phyloP scores from a whole-genome alignment of 2,329 filamentous ascomycete species.

The Microdochium paspali region DNA sequence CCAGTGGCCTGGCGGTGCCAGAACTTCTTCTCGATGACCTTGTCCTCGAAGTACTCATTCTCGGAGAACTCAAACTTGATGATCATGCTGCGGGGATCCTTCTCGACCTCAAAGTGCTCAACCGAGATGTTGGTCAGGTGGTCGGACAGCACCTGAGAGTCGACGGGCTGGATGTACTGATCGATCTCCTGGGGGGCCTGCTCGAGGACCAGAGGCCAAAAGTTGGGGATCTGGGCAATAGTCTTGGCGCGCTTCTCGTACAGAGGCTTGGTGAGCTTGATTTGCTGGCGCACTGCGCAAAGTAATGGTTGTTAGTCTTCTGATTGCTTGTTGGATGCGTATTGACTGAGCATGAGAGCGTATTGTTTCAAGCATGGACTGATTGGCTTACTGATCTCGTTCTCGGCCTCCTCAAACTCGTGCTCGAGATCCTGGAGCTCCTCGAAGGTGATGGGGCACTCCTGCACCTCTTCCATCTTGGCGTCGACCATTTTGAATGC shows the following conservation, averaged over 20 bases:
- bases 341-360: too few relatives aligned
- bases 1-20: constrained; percentile 66
- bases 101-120: constrained; percentile 68
- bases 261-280: constrained; percentile 56
- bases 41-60: constrained; percentile 77
- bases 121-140: constrained; percentile 62
- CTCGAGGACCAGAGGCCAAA: constrained; percentile 93
- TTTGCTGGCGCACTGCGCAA: constrained; percentile 59
- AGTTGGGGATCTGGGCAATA: constrained; percentile 67
- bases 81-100: constrained; percentile 69
- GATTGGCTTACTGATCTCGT: constrained; percentile 63
- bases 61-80: constrained; percentile 70
- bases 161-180: constrained; percentile 74
- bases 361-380: too few relatives aligned
- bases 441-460: constrained; percentile 54
- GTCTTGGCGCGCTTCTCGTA: constrained; percentile 68
- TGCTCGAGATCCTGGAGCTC: constrained; percentile 72
- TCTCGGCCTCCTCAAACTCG: constrained; percentile 76
- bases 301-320: constrained; percentile 4
- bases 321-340: too few relatives aligned
- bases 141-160: constrained; percentile 63
- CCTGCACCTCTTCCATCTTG: constrained; percentile 21
- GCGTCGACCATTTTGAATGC: neutral
- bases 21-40: constrained; percentile 81
- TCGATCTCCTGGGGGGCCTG: constrained; percentile 79